Conservation (phyloP, 2,329 filamentous ascomycete species). For the Alternaria triticina region DNA sequence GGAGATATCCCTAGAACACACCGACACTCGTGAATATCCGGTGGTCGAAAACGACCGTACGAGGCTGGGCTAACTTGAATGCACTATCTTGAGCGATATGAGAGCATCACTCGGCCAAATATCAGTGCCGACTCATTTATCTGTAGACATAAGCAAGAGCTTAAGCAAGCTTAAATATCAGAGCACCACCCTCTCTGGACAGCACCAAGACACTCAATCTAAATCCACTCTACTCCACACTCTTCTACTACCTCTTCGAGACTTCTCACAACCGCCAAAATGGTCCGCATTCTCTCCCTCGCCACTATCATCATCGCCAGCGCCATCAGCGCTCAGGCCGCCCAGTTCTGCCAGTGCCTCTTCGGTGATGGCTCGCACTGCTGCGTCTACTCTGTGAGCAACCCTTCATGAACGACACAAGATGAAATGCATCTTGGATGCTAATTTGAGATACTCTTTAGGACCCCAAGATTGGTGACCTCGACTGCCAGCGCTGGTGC, state of each 20-base stretch:
- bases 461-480: background rate
- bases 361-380: constrained; percentile 5
- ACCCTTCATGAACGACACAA: background rate
- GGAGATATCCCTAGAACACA: background rate
- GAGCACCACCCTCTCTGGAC: background rate
- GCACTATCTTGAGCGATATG: background rate
- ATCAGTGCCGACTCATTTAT: background rate
- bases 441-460: background rate
- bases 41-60: background rate
- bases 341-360: constrained; percentile 8
- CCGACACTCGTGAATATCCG: background rate
- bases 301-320: constrained; percentile 1
- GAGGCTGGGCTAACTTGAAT: background rate
- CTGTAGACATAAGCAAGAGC: background rate
- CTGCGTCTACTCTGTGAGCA: constrained; percentile 3
- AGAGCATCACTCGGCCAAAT: background rate
- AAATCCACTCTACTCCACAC: background rate
- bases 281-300: constrained; percentile 7
- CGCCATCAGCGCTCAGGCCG: constrained; percentile 2
- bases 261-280: background rate
- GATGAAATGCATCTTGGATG: background rate
- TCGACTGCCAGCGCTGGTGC: constrained; percentile 10
- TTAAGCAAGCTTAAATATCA: constrained; percentile 1
- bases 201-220: background rate
- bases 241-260: background rate